Evolutionary conservation across 2,329 filamentous ascomycete species (phyloP), one percentile per base, ranked within the genome.

Genomic region (Chrysoporthe austroafricana): DNA sequence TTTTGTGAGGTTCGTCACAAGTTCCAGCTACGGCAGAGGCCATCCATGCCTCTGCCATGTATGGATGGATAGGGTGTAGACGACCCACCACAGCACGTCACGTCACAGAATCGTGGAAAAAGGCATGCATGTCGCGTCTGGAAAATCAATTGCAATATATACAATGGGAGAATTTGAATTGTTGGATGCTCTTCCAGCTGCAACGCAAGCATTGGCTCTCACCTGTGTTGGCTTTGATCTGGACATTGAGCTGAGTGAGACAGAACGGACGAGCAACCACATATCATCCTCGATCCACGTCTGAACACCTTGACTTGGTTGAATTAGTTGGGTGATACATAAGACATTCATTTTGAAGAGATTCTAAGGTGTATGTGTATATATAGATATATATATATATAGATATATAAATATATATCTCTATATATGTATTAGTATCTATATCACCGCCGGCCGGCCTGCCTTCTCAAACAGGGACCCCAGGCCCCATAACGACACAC

Each of bases 401-500:
- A 1, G 6, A 48, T 48, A n/a, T n/a, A n/a, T n/a, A n/a, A n/a
- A n/a, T n/a, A n/a, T n/a, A n/a, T n/a, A n/a, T n/a, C n/a, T n/a
- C n/a, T 21, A 16, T 14, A 0, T 36, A n/a, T 58, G 3, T 58
- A 42, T 34, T 58, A 26, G 7, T 26, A 39, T 18, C 21, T 52
- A 13, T 32, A 39, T 4, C 34, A 48, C n/a, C 43, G 50, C 42
- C n/a, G 62, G 8, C 39, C 44, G 4, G 74, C 66, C 64, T 79
- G 74, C 66, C 64, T 79, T 70, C 64, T 79, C 85, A 44, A 90
- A 67, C 64, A 84, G 85, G 1, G 86, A 86, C 4, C 86, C 84
- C 26, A 88, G 70, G 5, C 80, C 83, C 88, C 88, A 90, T 1
- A 90, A 76, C 57, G 86, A 76, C 11, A 83, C 85, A 73, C 88